Evolutionary conservation across 176 grass and related monocot genomes (phyloP).

Genomic region (Dendrocalamus sinicus): DNA sequence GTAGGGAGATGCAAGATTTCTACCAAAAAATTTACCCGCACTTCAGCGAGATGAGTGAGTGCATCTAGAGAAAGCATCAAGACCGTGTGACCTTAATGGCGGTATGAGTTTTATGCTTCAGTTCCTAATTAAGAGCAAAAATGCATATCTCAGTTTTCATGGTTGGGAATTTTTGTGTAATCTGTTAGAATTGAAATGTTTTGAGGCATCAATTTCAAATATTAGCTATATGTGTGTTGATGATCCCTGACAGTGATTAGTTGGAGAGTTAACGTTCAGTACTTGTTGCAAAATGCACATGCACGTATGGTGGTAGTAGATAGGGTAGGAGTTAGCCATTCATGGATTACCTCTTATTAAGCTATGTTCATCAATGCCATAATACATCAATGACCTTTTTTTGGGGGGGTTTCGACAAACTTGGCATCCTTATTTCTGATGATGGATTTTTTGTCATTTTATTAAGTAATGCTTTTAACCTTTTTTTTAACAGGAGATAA

Average conservation of each 20-base stretch:
- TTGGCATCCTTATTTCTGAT: not conserved
- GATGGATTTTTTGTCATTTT: not conserved
- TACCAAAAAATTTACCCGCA: too few relatives aligned
- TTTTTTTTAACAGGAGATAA: not conserved
- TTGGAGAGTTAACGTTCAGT: not conserved
- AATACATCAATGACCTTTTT: not conserved
- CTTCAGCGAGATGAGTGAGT: too few relatives aligned
- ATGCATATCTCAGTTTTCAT: not conserved
- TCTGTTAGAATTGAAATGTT: not conserved
- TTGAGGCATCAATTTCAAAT: not conserved
- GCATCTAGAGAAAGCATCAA: not conserved
- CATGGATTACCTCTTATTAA: not conserved
- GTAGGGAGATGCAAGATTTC: not conserved
- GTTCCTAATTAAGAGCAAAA: not conserved
- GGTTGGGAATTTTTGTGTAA: not conserved
- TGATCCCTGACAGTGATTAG: not conserved
- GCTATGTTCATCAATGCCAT: not conserved
- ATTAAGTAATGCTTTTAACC: not conserved
- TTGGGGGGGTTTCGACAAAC: not conserved
- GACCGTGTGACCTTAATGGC: too few relatives aligned
- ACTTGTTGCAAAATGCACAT: too few relatives aligned
- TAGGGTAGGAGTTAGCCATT: not conserved
- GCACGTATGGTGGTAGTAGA: not conserved
- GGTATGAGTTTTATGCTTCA: too few relatives aligned
- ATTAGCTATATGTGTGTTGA: not conserved